phyloP scores from a whole-genome alignment of 306 rosid species.

The Cajanus cajan region DNA sequence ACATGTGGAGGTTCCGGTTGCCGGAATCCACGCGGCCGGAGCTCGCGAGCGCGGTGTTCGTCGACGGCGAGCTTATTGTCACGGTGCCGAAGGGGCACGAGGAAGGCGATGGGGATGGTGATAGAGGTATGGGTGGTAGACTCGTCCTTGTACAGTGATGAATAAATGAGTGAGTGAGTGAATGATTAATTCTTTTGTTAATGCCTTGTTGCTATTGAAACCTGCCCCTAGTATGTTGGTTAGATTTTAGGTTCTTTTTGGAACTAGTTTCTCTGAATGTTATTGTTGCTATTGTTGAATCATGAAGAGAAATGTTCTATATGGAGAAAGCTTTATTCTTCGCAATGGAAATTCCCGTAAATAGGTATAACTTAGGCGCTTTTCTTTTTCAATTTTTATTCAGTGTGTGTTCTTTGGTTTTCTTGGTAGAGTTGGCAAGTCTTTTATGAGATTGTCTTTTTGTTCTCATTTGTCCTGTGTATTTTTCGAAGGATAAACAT shows the following conservation, averaged over 20 bases:
- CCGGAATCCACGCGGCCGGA: constrained; percentile 93
- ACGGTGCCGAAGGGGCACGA: constrained; percentile 79
- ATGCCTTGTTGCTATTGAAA: constrained; percentile 22
- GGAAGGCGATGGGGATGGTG: constrained; percentile 29
- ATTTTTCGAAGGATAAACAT: not conserved
- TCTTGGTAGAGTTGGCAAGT: not conserved
- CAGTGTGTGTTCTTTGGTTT: not conserved
- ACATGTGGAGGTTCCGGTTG: constrained; percentile 92
- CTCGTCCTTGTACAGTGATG: constrained; percentile 94
- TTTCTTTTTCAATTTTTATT: not conserved
- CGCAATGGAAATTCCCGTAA: constrained; percentile 24
- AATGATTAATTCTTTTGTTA: constrained; percentile 24
- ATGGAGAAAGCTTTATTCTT: constrained; percentile 22
- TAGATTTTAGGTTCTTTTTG: constrained; percentile 43
- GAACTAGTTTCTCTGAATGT: constrained; percentile 38
- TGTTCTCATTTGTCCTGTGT: not conserved
- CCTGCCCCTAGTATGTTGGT: constrained; percentile 39
- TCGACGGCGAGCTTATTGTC: constrained; percentile 84
- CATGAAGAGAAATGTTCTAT: not conserved
- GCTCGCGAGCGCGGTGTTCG: constrained; percentile 82
- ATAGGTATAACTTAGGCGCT: not conserved
- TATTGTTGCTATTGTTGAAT: constrained; percentile 41
- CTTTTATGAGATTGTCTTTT: constrained; percentile 3
- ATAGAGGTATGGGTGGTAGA: constrained; percentile 68
- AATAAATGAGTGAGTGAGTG: constrained; percentile 22